Evolutionary conservation across 2,329 filamentous ascomycete genomes (phyloP).

Genomic region (Claviceps sp.): DNA sequence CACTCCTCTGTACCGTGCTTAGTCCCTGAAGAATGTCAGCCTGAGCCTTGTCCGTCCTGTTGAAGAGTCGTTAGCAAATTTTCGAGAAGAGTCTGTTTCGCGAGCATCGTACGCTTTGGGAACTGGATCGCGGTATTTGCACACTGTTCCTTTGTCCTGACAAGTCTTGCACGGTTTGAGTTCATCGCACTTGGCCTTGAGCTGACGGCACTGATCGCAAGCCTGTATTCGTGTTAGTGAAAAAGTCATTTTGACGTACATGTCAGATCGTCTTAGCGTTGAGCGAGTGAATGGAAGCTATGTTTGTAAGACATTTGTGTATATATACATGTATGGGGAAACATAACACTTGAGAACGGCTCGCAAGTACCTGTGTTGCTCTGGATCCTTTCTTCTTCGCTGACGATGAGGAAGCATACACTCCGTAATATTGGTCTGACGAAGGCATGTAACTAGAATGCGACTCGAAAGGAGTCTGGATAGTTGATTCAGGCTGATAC

Average conservation of each 20-base stretch:
- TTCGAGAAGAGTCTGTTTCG: not conserved
- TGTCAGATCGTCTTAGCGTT: not conserved
- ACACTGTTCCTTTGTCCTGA: slow-evolving; percentile 71
- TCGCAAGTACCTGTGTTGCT: slow-evolving; percentile 42
- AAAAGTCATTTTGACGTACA: not conserved
- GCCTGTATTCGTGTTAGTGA: slow-evolving; percentile 39
- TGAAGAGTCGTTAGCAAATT: slow-evolving; percentile 3
- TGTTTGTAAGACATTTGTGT: not conserved
- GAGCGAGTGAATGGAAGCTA: not conserved
- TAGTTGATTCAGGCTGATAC: slow-evolving; percentile 28
- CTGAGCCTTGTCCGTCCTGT: slow-evolving; percentile 45
- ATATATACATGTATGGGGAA: not conserved
- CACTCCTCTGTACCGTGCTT: slow-evolving; percentile 23
- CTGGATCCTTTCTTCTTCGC: slow-evolving; percentile 50
- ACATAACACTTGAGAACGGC: not conserved
- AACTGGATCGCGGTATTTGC: slow-evolving; percentile 80
- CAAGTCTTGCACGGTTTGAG: slow-evolving; percentile 75
- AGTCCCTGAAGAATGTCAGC: slow-evolving; percentile 48
- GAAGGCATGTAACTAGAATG: slow-evolving; percentile 18
- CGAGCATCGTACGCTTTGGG: slow-evolving; percentile 61
- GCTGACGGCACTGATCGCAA: slow-evolving; percentile 75
- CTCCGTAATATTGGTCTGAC: slow-evolving; percentile 24
- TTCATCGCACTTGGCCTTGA: slow-evolving; percentile 89
- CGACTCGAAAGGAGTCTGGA: slow-evolving; percentile 25
- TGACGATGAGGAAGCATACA: slow-evolving; percentile 29